Conservation (phyloP, 106 monocot genomes). For the Dendrobium officinale region DNA sequence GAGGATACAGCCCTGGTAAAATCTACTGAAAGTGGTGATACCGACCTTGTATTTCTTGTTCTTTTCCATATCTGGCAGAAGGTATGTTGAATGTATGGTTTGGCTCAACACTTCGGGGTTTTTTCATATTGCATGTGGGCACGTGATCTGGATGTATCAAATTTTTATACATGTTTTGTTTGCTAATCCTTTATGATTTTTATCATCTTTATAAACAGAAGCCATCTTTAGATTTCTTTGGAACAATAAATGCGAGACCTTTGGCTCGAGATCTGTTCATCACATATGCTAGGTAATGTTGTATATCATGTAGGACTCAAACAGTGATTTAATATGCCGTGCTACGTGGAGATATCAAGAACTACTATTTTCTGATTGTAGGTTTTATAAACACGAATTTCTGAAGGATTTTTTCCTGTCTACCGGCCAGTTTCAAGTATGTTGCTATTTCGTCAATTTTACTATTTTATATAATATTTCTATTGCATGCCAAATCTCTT, state of each 20-base stretch:
- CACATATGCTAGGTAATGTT: slow-evolving; percentile 72
- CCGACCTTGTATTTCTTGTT: slow-evolving; percentile 94
- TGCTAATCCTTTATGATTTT: background rate
- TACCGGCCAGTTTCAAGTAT: slow-evolving; percentile 71
- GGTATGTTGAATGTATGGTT: slow-evolving; percentile 25
- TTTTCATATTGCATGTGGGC: background rate
- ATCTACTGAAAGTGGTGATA: slow-evolving; percentile 95
- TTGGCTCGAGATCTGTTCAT: slow-evolving; percentile 90
- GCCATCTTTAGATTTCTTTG: slow-evolving; percentile 69
- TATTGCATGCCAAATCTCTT: background rate
- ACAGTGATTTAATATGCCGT: background rate
- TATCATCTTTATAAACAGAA: slow-evolving; percentile 35
- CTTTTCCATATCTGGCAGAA: slow-evolving; percentile 91
- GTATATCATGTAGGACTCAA: background rate
- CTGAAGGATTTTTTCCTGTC: slow-evolving; percentile 93
- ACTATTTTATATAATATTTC: slow-evolving; percentile 3
- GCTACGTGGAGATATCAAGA: background rate
- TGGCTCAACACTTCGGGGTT: background rate
- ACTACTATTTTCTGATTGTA: slow-evolving; percentile 21
- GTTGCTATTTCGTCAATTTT: slow-evolving; percentile 17
- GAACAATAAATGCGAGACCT: slow-evolving; percentile 80
- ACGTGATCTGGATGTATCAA: background rate
- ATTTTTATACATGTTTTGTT: background rate
- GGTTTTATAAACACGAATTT: slow-evolving; percentile 75
- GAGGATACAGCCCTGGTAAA: slow-evolving; percentile 73